phyloP scores from a whole-genome alignment of 495 filamentous ascomycete species.

The Aspergillus nanangensis region DNA sequence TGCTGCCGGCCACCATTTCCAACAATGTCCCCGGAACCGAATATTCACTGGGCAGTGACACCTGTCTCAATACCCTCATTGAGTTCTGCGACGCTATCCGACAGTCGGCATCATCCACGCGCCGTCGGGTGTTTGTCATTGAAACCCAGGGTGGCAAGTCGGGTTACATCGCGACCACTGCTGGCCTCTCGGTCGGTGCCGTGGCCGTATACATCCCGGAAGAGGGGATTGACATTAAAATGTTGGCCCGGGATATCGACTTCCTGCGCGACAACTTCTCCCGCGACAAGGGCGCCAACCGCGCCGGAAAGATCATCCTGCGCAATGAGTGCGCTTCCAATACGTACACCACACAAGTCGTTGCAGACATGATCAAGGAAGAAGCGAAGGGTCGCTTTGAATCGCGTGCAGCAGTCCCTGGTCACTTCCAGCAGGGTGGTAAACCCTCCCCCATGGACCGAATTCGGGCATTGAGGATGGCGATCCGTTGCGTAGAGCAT shows the following conservation, averaged over 20 bases:
- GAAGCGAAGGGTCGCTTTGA: slow-evolving; percentile 92
- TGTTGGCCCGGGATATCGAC: slow-evolving; percentile 86
- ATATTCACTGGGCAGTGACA: slow-evolving; percentile 95
- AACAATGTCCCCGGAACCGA: slow-evolving; percentile 99
- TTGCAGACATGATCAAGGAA: slow-evolving; percentile 92
- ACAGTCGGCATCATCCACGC: slow-evolving; percentile 89
- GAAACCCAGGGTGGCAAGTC: slow-evolving; percentile 95
- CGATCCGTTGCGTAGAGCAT: slow-evolving; percentile 86
- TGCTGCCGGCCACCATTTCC: slow-evolving; percentile 93
- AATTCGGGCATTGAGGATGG: slow-evolving; percentile 83
- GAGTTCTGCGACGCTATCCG: slow-evolving; percentile 96
- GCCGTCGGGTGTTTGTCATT: slow-evolving; percentile 92
- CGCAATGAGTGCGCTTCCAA: slow-evolving; percentile 88
- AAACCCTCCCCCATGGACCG: slow-evolving; percentile 95
- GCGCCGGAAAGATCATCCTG: slow-evolving; percentile 90
- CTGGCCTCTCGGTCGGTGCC: slow-evolving; percentile 83
- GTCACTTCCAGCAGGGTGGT: slow-evolving; percentile 95
- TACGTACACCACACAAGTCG: slow-evolving; percentile 87
- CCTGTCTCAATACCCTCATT: slow-evolving; percentile 94
- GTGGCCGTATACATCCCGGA: slow-evolving; percentile 97
- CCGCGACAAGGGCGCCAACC: slow-evolving; percentile 81
- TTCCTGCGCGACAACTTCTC: slow-evolving; percentile 83
- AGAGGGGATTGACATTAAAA: slow-evolving; percentile 90
- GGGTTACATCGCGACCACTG: slow-evolving; percentile 90
- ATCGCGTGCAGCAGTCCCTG: slow-evolving; percentile 86